Percentiles rank a stretch among this genome's conserved stretches.
Evolutionary conservation across 2,329 filamentous ascomycete genomes (phyloP).

Genomic region (Aureobasidium sp.): DNA sequence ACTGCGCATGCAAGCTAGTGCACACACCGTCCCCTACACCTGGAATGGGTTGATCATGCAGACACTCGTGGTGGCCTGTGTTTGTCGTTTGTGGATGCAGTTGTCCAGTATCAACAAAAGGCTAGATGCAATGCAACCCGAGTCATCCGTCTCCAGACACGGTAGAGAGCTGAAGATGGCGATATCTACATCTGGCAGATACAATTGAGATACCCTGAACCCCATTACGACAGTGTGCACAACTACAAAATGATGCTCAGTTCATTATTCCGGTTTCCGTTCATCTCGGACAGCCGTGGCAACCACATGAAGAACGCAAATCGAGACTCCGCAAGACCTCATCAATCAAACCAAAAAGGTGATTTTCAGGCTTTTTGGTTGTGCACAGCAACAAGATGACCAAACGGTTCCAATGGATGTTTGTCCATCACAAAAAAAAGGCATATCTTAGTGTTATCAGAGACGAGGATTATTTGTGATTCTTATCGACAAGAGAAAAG

Average conservation of each 20-base stretch:
- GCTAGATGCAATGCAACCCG: background rate
- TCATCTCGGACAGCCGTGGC: background rate
- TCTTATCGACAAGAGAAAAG: slow-evolving; percentile 9
- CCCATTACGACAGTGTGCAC: background rate
- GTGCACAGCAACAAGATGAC: slow-evolving; percentile 13
- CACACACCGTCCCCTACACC: background rate
- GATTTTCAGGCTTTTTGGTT: background rate
- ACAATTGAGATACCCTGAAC: background rate
- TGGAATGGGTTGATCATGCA: background rate
- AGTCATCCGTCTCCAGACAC: background rate
- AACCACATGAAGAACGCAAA: background rate
- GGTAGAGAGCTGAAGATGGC: background rate
- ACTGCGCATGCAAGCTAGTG: background rate
- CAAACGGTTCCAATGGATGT: slow-evolving; percentile 10
- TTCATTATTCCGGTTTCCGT: slow-evolving; percentile 7
- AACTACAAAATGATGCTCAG: background rate
- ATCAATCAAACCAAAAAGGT: background rate
- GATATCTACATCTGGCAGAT: background rate
- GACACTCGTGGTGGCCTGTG: background rate
- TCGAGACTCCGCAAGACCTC: slow-evolving; percentile 1
- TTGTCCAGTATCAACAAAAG: background rate
- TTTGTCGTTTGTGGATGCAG: background rate
- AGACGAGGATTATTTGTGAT: slow-evolving; percentile 6
- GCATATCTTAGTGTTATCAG: background rate
- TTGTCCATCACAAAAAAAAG: background rate